Percentiles rank a stretch among this genome's conserved stretches.
phyloP scores from a whole-genome alignment of 371 early-diverging fungal species.

The Mortierella sp. region DNA sequence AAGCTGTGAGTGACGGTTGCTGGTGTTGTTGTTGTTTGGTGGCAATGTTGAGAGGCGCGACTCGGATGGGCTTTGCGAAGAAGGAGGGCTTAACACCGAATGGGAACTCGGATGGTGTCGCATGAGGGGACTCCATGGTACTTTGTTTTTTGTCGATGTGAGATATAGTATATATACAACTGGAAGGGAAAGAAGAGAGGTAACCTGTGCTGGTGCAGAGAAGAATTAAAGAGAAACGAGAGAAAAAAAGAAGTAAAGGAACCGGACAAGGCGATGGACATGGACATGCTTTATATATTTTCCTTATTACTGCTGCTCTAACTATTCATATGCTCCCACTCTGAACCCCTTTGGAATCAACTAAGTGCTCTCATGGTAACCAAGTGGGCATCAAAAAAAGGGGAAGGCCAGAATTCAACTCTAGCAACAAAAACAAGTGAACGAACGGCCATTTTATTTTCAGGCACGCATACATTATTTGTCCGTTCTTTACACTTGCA shows the following conservation, averaged over 20 bases:
- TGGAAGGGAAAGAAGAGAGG: background rate
- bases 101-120: constrained; percentile 5
- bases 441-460: background rate
- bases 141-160: constrained; percentile 2
- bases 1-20: background rate
- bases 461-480: background rate
- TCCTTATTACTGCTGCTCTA: background rate
- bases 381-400: background rate
- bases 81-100: constrained; percentile 9
- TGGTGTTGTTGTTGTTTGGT: constrained; percentile 8
- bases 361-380: background rate
- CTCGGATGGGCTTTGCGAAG: constrained; percentile 5
- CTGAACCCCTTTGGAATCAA: background rate
- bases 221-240: background rate
- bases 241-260: background rate
- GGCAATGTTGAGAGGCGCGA: constrained; percentile 42
- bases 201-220: background rate
- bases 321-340: background rate
- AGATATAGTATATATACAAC: background rate
- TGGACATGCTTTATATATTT: background rate
- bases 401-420: background rate
- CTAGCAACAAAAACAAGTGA: background rate
- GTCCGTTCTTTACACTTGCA: background rate
- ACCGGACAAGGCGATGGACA: background rate
- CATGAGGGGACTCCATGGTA: background rate